Conservation (phyloP, 208 protist genomes). For the Angomonas deanei region DNA sequence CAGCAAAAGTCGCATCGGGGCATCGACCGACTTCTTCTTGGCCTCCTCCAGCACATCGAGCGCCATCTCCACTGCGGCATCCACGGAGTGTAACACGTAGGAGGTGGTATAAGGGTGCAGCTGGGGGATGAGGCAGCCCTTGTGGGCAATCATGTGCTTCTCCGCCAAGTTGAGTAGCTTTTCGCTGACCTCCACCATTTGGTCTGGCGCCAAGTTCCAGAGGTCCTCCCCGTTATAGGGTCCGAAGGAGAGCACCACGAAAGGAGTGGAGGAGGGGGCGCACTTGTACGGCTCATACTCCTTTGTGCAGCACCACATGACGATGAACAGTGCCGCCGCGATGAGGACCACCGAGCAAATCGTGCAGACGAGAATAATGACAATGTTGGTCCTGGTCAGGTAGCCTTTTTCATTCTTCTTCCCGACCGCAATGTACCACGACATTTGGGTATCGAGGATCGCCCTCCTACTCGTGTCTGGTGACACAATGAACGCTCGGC, state of each 20-base stretch:
- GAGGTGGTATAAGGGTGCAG: slow-evolving; percentile 63
- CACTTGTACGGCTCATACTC: slow-evolving; percentile 47
- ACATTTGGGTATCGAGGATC: neutral
- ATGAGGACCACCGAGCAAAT: slow-evolving; percentile 18
- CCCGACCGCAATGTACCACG: slow-evolving; percentile 20
- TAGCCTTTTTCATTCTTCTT: slow-evolving; percentile 5
- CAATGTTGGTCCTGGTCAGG: slow-evolving; percentile 11
- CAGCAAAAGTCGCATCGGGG: slow-evolving; percentile 39
- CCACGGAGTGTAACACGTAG: slow-evolving; percentile 41
- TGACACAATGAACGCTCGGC: neutral
- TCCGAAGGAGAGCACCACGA: slow-evolving; percentile 68
- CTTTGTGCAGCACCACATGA: slow-evolving; percentile 20
- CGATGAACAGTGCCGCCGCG: slow-evolving; percentile 15
- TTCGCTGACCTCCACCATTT: slow-evolving; percentile 56
- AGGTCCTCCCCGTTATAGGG: slow-evolving; percentile 52
- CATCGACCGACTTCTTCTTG: slow-evolving; percentile 46
- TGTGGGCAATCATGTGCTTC: slow-evolving; percentile 24
- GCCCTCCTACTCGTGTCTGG: neutral
- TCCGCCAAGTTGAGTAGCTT: slow-evolving; percentile 27
- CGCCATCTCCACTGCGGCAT: slow-evolving; percentile 50
- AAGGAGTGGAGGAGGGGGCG: slow-evolving; percentile 67
- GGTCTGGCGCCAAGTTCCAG: slow-evolving; percentile 54
- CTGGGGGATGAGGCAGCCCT: slow-evolving; percentile 62
- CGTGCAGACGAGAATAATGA: slow-evolving; percentile 25
- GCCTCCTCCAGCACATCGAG: slow-evolving; percentile 53